Evolutionary conservation across 345 rosid species (phyloP).

Genomic region (Ricinus communis): DNA sequence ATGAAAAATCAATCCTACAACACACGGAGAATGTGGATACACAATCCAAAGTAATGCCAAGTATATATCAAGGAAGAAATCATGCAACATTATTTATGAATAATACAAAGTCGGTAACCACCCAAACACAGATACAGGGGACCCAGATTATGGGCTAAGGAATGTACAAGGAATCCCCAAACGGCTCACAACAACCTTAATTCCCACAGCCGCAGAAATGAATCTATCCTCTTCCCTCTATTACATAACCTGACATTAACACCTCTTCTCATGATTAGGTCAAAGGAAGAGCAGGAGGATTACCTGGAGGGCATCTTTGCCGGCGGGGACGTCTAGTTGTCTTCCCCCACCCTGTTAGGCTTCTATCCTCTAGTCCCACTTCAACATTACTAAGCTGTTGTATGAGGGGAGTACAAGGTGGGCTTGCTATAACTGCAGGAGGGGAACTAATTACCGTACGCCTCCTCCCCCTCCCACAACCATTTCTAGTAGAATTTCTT

Average conservation of each 20-base stretch:
- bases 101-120: constrained; percentile 39
- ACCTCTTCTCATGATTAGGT: constrained; percentile 36
- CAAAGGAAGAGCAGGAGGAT: constrained; percentile 53
- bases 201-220: constrained; percentile 6
- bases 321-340: constrained; percentile 86
- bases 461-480: constrained; percentile 70
- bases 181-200: constrained; percentile 18
- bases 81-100: constrained; percentile 50
- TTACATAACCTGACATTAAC: constrained; percentile 11
- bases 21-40: not conserved
- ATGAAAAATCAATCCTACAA: not conserved
- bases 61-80: constrained; percentile 35
- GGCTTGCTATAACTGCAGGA: constrained; percentile 33
- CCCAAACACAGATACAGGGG: constrained; percentile 39
- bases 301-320: constrained; percentile 86
- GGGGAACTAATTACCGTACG: constrained; percentile 38
- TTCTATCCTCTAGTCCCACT: constrained; percentile 72
- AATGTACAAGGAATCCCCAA: constrained; percentile 50
- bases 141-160: constrained; percentile 41
- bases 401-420: constrained; percentile 45
- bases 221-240: constrained; percentile 10
- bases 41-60: constrained; percentile 15
- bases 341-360: constrained; percentile 90
- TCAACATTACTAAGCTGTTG: constrained; percentile 56
- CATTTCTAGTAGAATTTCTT: constrained; percentile 70